Evolutionary conservation across 2,329 filamentous ascomycete genomes (phyloP).

Genomic region (Exserohilum turcica): DNA sequence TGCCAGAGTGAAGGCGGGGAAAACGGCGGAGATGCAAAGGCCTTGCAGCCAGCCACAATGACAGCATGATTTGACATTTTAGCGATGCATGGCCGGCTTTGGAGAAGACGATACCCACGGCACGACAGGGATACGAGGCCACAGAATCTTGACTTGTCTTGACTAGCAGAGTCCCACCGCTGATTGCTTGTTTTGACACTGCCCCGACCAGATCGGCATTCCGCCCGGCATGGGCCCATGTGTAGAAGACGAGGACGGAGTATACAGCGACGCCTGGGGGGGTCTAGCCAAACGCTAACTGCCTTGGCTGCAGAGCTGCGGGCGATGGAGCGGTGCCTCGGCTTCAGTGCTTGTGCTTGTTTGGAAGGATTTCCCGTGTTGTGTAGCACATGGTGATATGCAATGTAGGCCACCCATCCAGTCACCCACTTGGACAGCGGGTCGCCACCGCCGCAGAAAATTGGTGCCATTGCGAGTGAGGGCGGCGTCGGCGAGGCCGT

Average conservation of each 20-base stretch:
- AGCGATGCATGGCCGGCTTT: not conserved
- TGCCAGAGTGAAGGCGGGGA: conserved; percentile 34
- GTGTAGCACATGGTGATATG: conserved; percentile 12
- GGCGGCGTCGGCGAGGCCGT: not conserved
- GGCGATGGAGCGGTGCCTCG: conserved; percentile 3
- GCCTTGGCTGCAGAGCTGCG: conserved; percentile 1
- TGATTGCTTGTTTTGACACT: not conserved
- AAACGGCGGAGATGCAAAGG: not conserved
- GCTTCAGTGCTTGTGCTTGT: conserved; percentile 8
- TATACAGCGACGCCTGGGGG: not conserved
- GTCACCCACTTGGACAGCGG: conserved; percentile 1
- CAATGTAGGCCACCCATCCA: too few relatives aligned
- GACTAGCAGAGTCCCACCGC: not conserved
- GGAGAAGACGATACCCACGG: not conserved
- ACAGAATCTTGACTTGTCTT: not conserved
- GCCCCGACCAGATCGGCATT: not conserved
- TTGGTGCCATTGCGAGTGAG: too few relatives aligned
- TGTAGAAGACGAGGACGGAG: not conserved
- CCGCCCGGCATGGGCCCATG: not conserved
- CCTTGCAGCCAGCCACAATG: not conserved
- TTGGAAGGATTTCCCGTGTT: conserved; percentile 4
- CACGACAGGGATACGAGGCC: not conserved
- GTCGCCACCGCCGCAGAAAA: not conserved
- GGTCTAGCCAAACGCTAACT: not conserved
- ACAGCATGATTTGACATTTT: not conserved